Evolutionary conservation across 257 asterid species (phyloP), one percentile per base, ranked within the genome.

Genomic region (Penstemon newberryi): DNA sequence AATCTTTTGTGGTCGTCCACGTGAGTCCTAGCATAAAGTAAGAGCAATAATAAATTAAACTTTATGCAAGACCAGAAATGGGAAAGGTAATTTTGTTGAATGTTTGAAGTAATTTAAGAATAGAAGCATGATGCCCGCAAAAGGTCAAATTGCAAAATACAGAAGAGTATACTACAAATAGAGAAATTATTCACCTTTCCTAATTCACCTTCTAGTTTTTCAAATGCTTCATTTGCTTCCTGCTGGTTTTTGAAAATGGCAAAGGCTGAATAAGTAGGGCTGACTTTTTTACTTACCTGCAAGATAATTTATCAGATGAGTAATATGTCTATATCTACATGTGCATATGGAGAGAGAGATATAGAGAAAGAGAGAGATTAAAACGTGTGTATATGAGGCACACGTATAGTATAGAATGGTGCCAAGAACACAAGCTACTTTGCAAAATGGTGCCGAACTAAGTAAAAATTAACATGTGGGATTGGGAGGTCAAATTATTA

Each of bases 191-290:
- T 58, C 61, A 90, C 98, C 95, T 88, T 84, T 33, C 78, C 91
- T 53, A 63, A 60, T 66, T 61, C 64, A 47, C 96, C 99, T 53
- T 85, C 86, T 69, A 94, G 82, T 63, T 70, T 69, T 40, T 80
- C 77, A 71, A 85, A 94, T 38, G 95, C 83, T 82, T 80, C 81
- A 60, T 67, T 65, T 64, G 97, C 96, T 73, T 82, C 95, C 68
- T 81, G 85, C 73, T 74, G 79, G 81, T 68, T 81, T 77, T 76
- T 76, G 80, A 87, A 94, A 65, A 76, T 77, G 50, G 85, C 92
- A 5, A 79, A 74, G 56, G 91, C 97, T 50, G 92, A 67, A 76
- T 87, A 94, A 5, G 66, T 79, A 4, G 75, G 69, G 59, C 70
- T 73, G 39, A 52, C 60, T 39, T 78, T 87, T 77, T 70, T 86